Conservation (phyloP, 257 asterid genomes). For the Euphrasia confusa region DNA sequence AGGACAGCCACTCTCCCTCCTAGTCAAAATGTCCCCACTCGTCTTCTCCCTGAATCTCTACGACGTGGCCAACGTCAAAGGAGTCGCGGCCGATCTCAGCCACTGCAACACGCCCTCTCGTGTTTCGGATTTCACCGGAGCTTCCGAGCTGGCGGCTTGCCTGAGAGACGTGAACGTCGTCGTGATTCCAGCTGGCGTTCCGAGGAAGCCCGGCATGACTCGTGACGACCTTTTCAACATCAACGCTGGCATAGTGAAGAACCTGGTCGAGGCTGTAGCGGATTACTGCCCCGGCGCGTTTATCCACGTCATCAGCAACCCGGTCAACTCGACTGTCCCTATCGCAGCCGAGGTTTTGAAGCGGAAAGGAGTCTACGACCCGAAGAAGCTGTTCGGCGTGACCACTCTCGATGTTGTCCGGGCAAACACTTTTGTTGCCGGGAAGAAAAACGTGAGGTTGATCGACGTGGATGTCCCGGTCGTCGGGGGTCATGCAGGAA, state of each 20-base stretch:
- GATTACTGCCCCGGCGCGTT: constrained; percentile 82
- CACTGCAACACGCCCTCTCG: constrained; percentile 86
- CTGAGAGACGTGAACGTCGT: constrained; percentile 67
- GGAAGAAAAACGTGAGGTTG: constrained; percentile 63
- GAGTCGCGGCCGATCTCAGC: constrained; percentile 84
- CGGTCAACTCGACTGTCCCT: constrained; percentile 84
- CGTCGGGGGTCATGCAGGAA: constrained; percentile 84
- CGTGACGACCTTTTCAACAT: constrained; percentile 86
- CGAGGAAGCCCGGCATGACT: constrained; percentile 86
- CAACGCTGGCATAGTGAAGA: constrained; percentile 72
- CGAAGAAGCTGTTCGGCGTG: constrained; percentile 79
- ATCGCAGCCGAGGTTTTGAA: constrained; percentile 86
- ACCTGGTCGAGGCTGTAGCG: constrained; percentile 66
- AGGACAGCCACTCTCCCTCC: constrained; percentile 82
- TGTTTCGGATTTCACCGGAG: constrained; percentile 61
- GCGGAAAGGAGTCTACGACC: constrained; percentile 67
- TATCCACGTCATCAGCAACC: constrained; percentile 85
- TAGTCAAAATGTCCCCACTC: constrained; percentile 79
- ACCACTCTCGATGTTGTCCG: constrained; percentile 84
- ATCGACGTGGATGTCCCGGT: constrained; percentile 82
- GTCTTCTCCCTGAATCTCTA: constrained; percentile 67
- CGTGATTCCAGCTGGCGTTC: constrained; percentile 87
- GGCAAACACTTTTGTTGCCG: constrained; percentile 72
- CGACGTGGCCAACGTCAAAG: constrained; percentile 79
- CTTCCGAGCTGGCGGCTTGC: constrained; percentile 54